Evolutionary conservation across 108 stramenopile genomes (phyloP), one percentile per base, ranked within the genome.

Genomic region (Halocafeteria seosinensis): DNA sequence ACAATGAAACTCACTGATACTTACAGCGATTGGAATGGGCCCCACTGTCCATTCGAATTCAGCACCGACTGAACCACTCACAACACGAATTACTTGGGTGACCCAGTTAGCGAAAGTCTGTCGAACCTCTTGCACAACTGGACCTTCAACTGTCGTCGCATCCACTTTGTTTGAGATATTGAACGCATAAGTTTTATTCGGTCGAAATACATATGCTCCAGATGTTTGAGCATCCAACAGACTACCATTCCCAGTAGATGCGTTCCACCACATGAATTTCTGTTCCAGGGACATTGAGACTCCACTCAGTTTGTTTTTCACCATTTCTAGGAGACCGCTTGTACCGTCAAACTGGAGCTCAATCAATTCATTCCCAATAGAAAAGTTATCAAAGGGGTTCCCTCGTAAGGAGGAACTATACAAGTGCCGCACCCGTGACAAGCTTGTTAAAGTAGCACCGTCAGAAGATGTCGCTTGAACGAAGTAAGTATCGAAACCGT

Each of bases 191-290:
- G n/a, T n/a, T 27, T 71, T 63, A 67, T 77, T 77, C 13, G 92
- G 90, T 55, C 95, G 79, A 64, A 96, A 92, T 23, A 96, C 88
- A 68, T 96, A 96, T 0, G 95, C 95, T 27, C 95, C 95, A 6
- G 87, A 86, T 11, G 11, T 1, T 3, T 59, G 57, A 13, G 12
- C 2, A 13, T 3, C 2, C n/a, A n/a, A n/a, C n/a, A n/a, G n/a
- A n/a, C n/a, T n/a, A n/a, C n/a, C n/a, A n/a, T n/a, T n/a, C n/a
- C n/a, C n/a, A n/a, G n/a, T n/a, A n/a, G n/a, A n/a, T n/a, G n/a
- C n/a, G n/a, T n/a, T n/a, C n/a, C n/a, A n/a, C n/a, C n/a, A n/a
- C n/a, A n/a, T n/a, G n/a, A n/a, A n/a, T n/a, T n/a, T n/a, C n/a
- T n/a, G n/a, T n/a, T n/a, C n/a, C n/a, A n/a, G n/a, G n/a, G n/a